A percentile compares a stretch with the other conserved stretches of the same genome.
These are phyloP conservation scores for Erodium maritimum DNA, from an alignment of 345 rosid genomes.

Conservation along the genomic window DNA sequence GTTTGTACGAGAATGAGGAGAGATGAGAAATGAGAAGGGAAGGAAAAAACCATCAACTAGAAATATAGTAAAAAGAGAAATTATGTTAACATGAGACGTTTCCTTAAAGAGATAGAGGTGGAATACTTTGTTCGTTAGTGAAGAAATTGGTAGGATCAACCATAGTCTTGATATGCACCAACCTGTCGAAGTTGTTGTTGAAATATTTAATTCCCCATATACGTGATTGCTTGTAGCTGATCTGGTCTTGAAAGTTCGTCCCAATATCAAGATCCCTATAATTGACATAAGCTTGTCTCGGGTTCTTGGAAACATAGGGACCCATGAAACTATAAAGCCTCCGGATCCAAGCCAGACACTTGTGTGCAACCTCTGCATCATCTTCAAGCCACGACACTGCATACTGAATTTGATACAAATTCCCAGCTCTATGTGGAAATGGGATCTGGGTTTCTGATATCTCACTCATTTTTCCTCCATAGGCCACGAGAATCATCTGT, in stretches of 20 bases:
- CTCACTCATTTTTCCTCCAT: constrained; percentile 36
- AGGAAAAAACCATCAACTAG: too few relatives aligned
- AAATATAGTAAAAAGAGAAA: too few relatives aligned
- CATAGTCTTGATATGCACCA: constrained; percentile 26
- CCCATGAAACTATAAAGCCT: constrained; percentile 20
- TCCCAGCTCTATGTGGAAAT: constrained; percentile 34
- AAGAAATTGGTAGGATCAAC: constrained; percentile 35
- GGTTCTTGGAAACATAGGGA: constrained; percentile 25
- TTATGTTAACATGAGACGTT: too few relatives aligned
- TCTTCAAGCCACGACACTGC: constrained; percentile 10
- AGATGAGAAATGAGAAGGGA: too few relatives aligned
- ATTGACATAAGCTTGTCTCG: constrained; percentile 25
- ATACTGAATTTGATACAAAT: constrained; percentile 19
- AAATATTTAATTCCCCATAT: constrained; percentile 34
- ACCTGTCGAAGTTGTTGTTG: constrained; percentile 24
- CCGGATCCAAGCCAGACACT: constrained; percentile 20
- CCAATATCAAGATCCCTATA: constrained; percentile 40
- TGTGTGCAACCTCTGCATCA: constrained; percentile 5
- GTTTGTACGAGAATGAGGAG: too few relatives aligned
- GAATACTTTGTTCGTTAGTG: too few relatives aligned
- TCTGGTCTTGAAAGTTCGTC: constrained; percentile 14
- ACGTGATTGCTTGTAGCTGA: constrained; percentile 25
- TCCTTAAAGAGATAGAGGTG: too few relatives aligned
- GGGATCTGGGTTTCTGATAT: constrained; percentile 20
- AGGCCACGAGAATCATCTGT: constrained; percentile 13